Evolutionary conservation across 345 rosid species (phyloP), one percentile per base, ranked within the genome.

Genomic region (Salix exigua): DNA sequence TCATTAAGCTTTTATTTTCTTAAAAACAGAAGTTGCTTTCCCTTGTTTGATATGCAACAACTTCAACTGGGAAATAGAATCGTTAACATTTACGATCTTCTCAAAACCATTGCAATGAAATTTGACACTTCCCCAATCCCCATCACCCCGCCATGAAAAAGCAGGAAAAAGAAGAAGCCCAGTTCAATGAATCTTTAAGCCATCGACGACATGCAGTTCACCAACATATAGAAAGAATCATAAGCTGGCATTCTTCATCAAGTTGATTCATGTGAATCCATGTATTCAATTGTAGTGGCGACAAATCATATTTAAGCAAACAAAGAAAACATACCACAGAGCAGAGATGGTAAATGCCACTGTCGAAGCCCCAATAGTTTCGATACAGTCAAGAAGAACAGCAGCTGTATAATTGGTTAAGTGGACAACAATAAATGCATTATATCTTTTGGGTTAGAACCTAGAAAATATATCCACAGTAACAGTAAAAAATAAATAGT

Each of bases 291-390:
- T 18, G 9, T 42, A 5, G 19, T 37, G 9, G 33, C 5, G 26
- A 30, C 35, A 72, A 33, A 58, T 65, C 60, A 68, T 63, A 11
- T 35, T 14, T 12, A 38, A 82, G 48, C 76, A 21, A n/a, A 18
- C 44, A 68, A 55, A 51, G 63, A 67, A 69, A 74, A 33, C 77
- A 66, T 89, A 95, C 99, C 99, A 51, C 92, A 91, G 75, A 91
- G 94, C 92, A 91, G 76, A 91, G 94, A 84, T 90, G 95, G 78
- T 95, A 78, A 92, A 92, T 71, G 90, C 93, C 28, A 95, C 86
- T 87, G 83, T 91, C 2, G 97, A 91, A 0, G 94, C 99, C 0
- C 91, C 92, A 0, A 82, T 80, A 6, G 87, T 81, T 4, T 82
- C 78, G 75, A 91, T 76, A 85, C 97, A 92, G 46, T 91, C 92